Base-by-base conservation (phyloP, 202 grass and related monocot species). In the Carex arenaria region DNA sequence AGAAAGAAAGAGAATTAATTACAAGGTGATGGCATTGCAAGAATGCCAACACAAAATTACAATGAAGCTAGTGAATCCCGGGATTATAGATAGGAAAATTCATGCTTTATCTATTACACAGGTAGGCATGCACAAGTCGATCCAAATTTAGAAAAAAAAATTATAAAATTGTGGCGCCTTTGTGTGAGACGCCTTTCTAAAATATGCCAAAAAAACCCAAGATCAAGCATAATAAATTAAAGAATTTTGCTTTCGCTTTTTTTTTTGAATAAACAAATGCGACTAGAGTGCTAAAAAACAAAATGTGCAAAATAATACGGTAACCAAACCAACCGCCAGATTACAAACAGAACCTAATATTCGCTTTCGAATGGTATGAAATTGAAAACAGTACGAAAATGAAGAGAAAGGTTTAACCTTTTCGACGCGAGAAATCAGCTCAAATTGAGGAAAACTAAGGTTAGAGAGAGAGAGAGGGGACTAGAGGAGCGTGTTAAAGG, bases 61-160 rank as follows among this genome's bases (percentile, higher is more conserved):
- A 30, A 64, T 65, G 10, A 47, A 47, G 13, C 60, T 15, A 64
- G 11, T 64, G 15, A 80, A 80, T 80, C 22, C 55, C 30, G 40
- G 31, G 34, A 63, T 59, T 57, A 59, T 18, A 77, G 52, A 57
- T 11, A 77, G 7, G 52, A n/a, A 77, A 77, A 49, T 49, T 12
- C 3, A 57, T 32, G 52, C 8, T 57, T 77, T 77, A 56, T 19
- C 3, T n/a, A 19, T 18, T 57, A 17, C 14, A 56, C 73, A 59
- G 73, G 8, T 59, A 77, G 51, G 52, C 26, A n/a, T 36, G 28
- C 13, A 34, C 23, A 75, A 76, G 17, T 34, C 26, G 1, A 31
- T 17, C 72, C 49, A 76, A 76, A 76, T 55, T 30, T 56, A 76
- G 72, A 32, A 76, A 76, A 76, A 75, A 15, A 26, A 26, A 26